A percentile compares a stretch with the other conserved stretches of the same genome.
Evolutionary conservation across 495 filamentous ascomycete genomes (phyloP).

Genomic region (Penicillium paradoxum): DNA sequence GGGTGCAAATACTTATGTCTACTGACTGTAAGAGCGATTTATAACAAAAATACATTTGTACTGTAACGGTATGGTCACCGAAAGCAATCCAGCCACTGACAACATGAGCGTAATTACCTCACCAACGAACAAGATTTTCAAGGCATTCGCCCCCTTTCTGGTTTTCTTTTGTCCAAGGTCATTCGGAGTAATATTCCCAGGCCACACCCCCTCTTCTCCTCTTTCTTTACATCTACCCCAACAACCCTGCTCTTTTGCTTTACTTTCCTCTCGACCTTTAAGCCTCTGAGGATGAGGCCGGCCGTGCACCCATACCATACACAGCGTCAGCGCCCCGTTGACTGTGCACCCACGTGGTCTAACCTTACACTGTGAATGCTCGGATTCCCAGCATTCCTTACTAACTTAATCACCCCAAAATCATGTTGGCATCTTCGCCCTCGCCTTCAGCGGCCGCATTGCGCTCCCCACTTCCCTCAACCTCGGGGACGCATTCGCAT

Average conservation of each 20-base stretch:
- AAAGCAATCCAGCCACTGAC: background rate
- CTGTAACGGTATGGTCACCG: slow-evolving; percentile 2
- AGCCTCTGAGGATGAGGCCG: slow-evolving; percentile 26
- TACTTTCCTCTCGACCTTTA: background rate
- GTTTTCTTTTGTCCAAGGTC: background rate
- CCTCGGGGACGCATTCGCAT: slow-evolving; percentile 22
- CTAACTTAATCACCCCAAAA: slow-evolving; percentile 5
- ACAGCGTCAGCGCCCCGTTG: slow-evolving; percentile 36
- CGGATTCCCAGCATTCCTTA: slow-evolving; percentile 20
- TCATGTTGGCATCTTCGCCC: slow-evolving; percentile 48
- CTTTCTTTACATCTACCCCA: background rate
- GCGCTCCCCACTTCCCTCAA: slow-evolving; percentile 26
- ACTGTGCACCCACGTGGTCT: slow-evolving; percentile 46
- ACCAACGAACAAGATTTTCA: slow-evolving; percentile 11
- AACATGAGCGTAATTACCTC: slow-evolving; percentile 5
- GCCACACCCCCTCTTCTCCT: slow-evolving; percentile 2
- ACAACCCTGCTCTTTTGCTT: background rate
- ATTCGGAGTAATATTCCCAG: slow-evolving; percentile 1
- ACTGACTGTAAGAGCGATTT: too few species aligned
- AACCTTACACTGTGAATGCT: slow-evolving; percentile 26
- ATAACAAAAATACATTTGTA: too few species aligned
- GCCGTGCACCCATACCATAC: slow-evolving; percentile 25
- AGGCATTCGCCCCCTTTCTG: background rate
- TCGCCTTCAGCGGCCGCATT: slow-evolving; percentile 40
- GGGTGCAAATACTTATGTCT: too few species aligned